Percentiles rank a stretch among this genome's conserved stretches.
phyloP scores from a whole-genome alignment of 2,329 filamentous ascomycete genomes.

The Xylariomycetidae sp. region DNA sequence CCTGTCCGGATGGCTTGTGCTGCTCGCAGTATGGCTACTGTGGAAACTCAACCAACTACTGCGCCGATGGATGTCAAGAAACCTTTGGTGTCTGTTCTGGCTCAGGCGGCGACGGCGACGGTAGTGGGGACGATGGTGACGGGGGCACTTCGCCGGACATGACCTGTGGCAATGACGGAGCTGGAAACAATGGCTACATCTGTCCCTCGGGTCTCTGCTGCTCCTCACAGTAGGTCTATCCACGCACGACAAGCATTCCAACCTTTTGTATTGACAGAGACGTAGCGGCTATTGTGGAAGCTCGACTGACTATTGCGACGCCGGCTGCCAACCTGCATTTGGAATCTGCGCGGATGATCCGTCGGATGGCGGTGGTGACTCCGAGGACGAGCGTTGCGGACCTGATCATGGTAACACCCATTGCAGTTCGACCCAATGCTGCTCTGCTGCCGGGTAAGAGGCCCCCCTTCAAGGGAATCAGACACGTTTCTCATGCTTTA shows the following conservation, averaged over 20 bases:
- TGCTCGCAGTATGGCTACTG: constrained; percentile 18
- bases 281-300: constrained; percentile 20
- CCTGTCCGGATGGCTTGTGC: constrained; percentile 16
- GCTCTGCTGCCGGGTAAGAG: constrained; percentile 37
- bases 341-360: constrained; percentile 8
- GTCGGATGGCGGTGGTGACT: constrained; percentile 19
- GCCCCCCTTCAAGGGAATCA: too few relatives aligned
- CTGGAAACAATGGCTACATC: constrained; percentile 18
- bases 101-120: constrained; percentile 11
- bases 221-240: constrained; percentile 15
- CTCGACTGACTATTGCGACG: constrained; percentile 18
- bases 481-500: constrained; percentile 1
- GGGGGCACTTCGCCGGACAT: constrained; percentile 15
- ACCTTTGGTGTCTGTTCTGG: constrained; percentile 11
- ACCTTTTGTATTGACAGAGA: not conserved
- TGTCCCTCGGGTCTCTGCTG: constrained; percentile 18
- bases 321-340: constrained; percentile 19
- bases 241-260: not conserved
- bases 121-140: constrained; percentile 9
- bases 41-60: constrained; percentile 11
- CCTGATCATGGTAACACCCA: constrained; percentile 25
- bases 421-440: constrained; percentile 32
- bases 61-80: constrained; percentile 10
- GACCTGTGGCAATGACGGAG: constrained; percentile 19
- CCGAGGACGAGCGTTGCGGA: constrained; percentile 43